Evolutionary conservation across 805 yeast genomes (phyloP).

Genomic region (Lipomyces oligophaga): DNA sequence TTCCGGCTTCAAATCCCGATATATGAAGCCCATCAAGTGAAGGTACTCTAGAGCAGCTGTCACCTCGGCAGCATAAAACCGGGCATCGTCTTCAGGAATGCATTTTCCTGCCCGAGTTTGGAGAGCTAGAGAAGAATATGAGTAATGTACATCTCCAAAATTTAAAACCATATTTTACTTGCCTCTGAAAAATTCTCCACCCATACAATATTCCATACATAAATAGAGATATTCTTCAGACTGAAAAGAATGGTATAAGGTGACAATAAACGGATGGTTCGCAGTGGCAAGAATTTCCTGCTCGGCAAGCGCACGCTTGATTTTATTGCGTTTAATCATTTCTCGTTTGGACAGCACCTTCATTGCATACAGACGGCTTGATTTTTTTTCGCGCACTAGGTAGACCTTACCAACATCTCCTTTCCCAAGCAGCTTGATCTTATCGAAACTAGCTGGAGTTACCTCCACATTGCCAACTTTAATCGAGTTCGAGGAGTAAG

Average conservation of each 20-base stretch:
- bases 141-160: not conserved
- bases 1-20: slow-evolving; percentile 95
- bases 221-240: slow-evolving; percentile 84
- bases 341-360: slow-evolving; percentile 85
- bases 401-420: slow-evolving; percentile 98
- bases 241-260: slow-evolving; percentile 93
- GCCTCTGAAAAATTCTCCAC: slow-evolving; percentile 90
- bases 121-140: slow-evolving; percentile 48
- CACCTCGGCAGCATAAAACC: slow-evolving; percentile 94
- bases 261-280: slow-evolving; percentile 95
- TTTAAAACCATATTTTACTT: not conserved
- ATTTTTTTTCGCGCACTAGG: slow-evolving; percentile 74
- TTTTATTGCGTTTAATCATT: slow-evolving; percentile 92
- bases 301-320: slow-evolving; percentile 91
- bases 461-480: slow-evolving; percentile 76
- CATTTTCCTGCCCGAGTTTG: slow-evolving; percentile 87
- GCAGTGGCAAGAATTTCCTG: slow-evolving; percentile 94
- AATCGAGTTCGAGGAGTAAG: slow-evolving; percentile 71
- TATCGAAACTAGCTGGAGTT: slow-evolving; percentile 81
- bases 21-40: slow-evolving; percentile 95
- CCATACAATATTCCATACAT: slow-evolving; percentile 99
- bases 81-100: slow-evolving; percentile 81
- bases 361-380: slow-evolving; percentile 82
- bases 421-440: slow-evolving; percentile 82
- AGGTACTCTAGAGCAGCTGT: slow-evolving; percentile 94